Base-by-base conservation (phyloP, 768 basidiomycete genomes). In the Boletellus sp. region DNA sequence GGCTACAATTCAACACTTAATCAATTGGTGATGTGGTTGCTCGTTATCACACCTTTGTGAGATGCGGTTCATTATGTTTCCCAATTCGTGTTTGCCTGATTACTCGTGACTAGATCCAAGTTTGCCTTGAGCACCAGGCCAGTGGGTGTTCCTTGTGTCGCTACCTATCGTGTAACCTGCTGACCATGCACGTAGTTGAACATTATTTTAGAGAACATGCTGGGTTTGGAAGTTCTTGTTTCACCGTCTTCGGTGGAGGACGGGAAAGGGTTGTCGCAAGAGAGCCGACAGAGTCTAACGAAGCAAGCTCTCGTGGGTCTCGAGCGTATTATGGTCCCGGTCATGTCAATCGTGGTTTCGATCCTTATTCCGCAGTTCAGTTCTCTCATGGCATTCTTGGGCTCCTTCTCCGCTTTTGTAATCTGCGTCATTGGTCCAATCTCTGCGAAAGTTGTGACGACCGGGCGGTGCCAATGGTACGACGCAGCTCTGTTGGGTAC, bases 381-480 rank as follows among this genome's bases (percentile, higher is more conserved):
- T 54, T 76, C 83, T 5, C 73, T 86, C 67, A 92, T 94, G 88
- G 89, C 91, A 1, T 89, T 96, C 66, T 72, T 97, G 45, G 94
- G 94, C 3, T 85, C 90, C n/a, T 91, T 92, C 66, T 84, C 85
- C 32, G 87, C 91, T 0, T 84, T 84, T 55, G 71, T 84, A 60
- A 76, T 91, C 20, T 88, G 87, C 53, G 78, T 89, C 20, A 82
- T 90, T 51, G 81, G 85, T 10, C 94, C 92, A 5, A 73, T 94
- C 34, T 72, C 79, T 22, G 87, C 86, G 5, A 88, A 88, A 63
- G 70, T 85, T 15, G 75, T 74, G 42, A 70, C 91, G 49, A 72
- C 77, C 20, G 71, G 78, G 4, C 70, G 63, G 37, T 80, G 78
- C 54, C 62, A 69, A 12, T 42, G 70, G 37, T 68, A 80, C 40